These are phyloP conservation scores for Cytospora chrysosperma DNA, from an alignment of 2,329 filamentous ascomycete genomes.

Conservation along the genomic window DNA sequence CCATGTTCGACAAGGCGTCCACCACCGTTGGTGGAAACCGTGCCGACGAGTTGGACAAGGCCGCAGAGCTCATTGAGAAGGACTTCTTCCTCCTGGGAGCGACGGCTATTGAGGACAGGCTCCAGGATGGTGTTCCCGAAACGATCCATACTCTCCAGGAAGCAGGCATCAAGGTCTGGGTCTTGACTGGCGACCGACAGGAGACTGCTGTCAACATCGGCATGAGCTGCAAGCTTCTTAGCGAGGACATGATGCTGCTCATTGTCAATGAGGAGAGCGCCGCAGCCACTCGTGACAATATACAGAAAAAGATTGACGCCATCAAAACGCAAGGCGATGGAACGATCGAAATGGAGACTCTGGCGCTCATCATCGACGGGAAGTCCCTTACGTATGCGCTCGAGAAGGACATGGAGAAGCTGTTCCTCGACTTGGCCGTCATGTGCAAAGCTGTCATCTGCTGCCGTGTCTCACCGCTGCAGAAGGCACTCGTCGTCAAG, in stretches of 20 bases:
- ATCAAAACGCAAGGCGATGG: constrained; percentile 79
- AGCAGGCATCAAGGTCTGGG: constrained; percentile 98
- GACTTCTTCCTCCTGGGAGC: constrained; percentile 90
- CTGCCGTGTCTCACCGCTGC: constrained; percentile 92
- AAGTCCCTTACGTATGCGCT: constrained; percentile 92
- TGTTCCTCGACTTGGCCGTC: constrained; percentile 88
- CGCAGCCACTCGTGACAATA: constrained; percentile 77
- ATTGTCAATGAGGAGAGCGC: constrained; percentile 92
- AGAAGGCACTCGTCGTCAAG: constrained; percentile 97
- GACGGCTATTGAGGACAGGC: constrained; percentile 93
- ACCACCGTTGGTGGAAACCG: constrained; percentile 92
- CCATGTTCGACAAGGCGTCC: constrained; percentile 81
- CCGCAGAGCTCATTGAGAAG: constrained; percentile 90
- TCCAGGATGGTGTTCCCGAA: constrained; percentile 96
- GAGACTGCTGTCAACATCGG: constrained; percentile 99
- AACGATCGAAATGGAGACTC: constrained; percentile 75
- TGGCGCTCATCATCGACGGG: constrained; percentile 93
- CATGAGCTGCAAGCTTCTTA: constrained; percentile 98
- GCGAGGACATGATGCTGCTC: constrained; percentile 96
- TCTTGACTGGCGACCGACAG: constrained; percentile 93
- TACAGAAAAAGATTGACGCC: constrained; percentile 90
- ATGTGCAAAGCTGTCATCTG: constrained; percentile 99
- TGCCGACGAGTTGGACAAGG: constrained; percentile 94
- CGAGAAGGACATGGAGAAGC: constrained; percentile 89
- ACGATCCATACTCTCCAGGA: constrained; percentile 97